phyloP scores from a whole-genome alignment of 148 eudicot species.

The Oxyria digyna region DNA sequence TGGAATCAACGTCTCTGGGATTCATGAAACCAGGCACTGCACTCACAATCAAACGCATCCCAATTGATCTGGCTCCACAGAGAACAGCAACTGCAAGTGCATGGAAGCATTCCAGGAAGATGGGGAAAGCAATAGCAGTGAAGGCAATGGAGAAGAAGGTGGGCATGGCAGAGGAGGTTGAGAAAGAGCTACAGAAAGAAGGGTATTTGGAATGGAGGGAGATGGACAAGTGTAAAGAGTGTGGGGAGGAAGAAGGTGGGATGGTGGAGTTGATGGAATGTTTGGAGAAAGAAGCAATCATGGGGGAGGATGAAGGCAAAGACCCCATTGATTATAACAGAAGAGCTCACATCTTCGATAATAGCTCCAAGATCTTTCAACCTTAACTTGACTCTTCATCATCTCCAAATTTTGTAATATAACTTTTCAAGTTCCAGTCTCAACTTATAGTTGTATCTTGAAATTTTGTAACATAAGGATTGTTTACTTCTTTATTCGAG shows the following conservation, averaged over 20 bases:
- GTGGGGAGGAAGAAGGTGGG: slow-evolving; percentile 14
- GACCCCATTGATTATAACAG: slow-evolving; percentile 53
- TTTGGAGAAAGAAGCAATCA: slow-evolving; percentile 71
- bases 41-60: not conserved
- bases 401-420: not conserved
- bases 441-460: no score
- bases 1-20: not conserved
- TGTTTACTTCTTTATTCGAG: no score
- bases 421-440: no score
- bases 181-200: slow-evolving; percentile 23
- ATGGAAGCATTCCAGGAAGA: not conserved
- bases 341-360: slow-evolving; percentile 55
- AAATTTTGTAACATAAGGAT: no score
- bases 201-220: slow-evolving; percentile 23
- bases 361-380: slow-evolving; percentile 61
- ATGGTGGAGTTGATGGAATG: slow-evolving; percentile 56
- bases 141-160: not conserved
- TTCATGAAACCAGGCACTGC: not conserved
- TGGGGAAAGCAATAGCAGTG: not conserved
- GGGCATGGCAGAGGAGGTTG: slow-evolving; percentile 10
- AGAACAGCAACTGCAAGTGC: not conserved
- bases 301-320: slow-evolving; percentile 63
- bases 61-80: not conserved
- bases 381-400: slow-evolving; percentile 23
- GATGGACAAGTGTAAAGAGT: slow-evolving; percentile 16